Conservation (phyloP, 768 basidiomycete species). For the Tricholoma furcatifolium region DNA sequence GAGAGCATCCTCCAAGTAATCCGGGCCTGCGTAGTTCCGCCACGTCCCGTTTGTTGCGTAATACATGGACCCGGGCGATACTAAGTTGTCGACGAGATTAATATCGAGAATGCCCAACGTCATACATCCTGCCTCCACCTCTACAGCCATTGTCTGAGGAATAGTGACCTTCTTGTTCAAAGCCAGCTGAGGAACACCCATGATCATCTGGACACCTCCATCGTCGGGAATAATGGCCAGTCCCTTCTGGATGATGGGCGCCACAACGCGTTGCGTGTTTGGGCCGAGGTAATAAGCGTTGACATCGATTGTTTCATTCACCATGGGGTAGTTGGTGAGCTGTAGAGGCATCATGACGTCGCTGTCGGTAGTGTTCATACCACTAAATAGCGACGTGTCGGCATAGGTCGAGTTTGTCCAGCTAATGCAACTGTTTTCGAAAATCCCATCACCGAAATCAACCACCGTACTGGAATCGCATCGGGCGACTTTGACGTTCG, state of each 20-base stretch:
- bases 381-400: constrained; percentile 13
- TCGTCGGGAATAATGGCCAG: constrained; percentile 15
- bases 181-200: constrained; percentile 3
- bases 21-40: constrained; percentile 20
- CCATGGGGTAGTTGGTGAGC: constrained; percentile 4
- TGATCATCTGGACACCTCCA: constrained; percentile 10
- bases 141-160: constrained; percentile 1
- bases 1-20: constrained; percentile 17
- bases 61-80: not conserved
- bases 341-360: constrained; percentile 21
- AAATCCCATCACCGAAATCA: constrained; percentile 10
- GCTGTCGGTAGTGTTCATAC: constrained; percentile 20
- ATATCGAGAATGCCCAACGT: constrained; percentile 10
- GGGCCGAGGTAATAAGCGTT: constrained; percentile 15
- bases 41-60: constrained; percentile 14
- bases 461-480: constrained; percentile 3
- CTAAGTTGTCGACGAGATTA: not conserved
- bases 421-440: constrained; percentile 13
- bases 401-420: constrained; percentile 23
- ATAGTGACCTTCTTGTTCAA: not conserved
- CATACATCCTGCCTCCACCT: constrained; percentile 5
- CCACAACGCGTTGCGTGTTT: constrained; percentile 4
- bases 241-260: constrained; percentile 12
- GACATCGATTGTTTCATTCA: constrained; percentile 7
- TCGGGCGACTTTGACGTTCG: constrained; percentile 4